Conservation (phyloP, 352 stramenopile genomes). For the Phytophthora cactorum region DNA sequence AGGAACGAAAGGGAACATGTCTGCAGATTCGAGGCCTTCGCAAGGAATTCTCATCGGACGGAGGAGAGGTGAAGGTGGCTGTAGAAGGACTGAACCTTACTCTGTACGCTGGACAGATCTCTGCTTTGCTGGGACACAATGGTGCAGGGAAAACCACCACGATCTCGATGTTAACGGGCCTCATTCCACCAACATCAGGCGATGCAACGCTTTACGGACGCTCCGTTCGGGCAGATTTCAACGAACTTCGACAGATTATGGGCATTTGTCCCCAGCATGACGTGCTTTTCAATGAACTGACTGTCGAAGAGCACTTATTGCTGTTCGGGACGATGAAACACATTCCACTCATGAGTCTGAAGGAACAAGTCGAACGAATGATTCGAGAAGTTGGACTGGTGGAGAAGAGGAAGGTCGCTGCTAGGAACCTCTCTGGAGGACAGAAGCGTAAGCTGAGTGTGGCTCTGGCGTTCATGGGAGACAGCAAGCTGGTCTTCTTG, state of each 20-base stretch:
- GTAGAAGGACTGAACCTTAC: constrained; percentile 88
- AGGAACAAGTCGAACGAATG: constrained; percentile 59
- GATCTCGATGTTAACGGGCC: constrained; percentile 94
- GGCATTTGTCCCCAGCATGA: constrained; percentile 98
- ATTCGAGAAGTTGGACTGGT: constrained; percentile 86
- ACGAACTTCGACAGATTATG: constrained; percentile 91
- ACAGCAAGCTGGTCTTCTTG: constrained; percentile 90
- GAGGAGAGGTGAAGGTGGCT: constrained; percentile 78
- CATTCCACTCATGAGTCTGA: constrained; percentile 51
- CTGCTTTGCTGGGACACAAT: constrained; percentile 89
- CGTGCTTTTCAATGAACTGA: constrained; percentile 95
- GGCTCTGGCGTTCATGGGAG: constrained; percentile 95
- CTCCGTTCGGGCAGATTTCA: constrained; percentile 81
- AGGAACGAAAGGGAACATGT: constrained; percentile 50
- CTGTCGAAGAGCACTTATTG: constrained; percentile 94
- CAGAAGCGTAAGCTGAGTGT: constrained; percentile 97
- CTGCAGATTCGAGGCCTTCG: constrained; percentile 56
- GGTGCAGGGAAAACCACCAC: constrained; percentile 92
- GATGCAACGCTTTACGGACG: constrained; percentile 76
- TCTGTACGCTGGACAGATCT: constrained; percentile 95
- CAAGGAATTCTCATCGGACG: constrained; percentile 63
- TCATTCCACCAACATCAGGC: constrained; percentile 71
- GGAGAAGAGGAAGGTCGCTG: constrained; percentile 82
- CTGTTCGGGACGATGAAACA: constrained; percentile 95
- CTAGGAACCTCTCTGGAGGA: constrained; percentile 86